Evolutionary conservation across 495 filamentous ascomycete species (phyloP).

Genomic region (Aspergillus ellipticus): DNA sequence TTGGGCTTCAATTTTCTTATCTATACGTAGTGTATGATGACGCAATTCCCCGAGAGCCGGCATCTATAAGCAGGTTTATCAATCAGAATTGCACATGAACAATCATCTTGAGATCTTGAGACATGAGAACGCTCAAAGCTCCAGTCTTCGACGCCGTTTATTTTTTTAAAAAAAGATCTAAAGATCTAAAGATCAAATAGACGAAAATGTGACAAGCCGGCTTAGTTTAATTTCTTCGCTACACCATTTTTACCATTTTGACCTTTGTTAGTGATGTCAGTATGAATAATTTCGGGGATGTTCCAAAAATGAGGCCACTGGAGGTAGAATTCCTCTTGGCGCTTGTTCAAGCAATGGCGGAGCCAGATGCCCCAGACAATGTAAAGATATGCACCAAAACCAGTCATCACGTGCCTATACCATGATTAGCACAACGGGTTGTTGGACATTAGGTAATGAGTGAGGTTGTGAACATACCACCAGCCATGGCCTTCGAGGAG

Average conservation of each 20-base stretch:
- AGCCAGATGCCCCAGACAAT: conserved; percentile 87
- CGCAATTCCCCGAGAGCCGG: background rate
- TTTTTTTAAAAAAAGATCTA: background rate
- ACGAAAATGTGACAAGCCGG: conserved; percentile 7
- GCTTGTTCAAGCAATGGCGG: conserved; percentile 71
- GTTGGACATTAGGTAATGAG: background rate
- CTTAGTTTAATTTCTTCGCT: conserved; percentile 42
- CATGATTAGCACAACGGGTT: no score
- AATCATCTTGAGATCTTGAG: background rate
- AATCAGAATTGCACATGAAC: background rate
- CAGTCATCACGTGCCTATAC: conserved; percentile 62
- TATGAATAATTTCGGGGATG: conserved; percentile 62
- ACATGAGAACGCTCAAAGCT: background rate
- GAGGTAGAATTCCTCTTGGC: conserved; percentile 71
- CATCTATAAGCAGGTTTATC: conserved; percentile 6
- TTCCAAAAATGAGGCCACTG: conserved; percentile 65
- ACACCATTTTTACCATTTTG: conserved; percentile 25
- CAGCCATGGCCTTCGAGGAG: conserved; percentile 92
- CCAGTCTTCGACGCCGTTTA: conserved; percentile 27
- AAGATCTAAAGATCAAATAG: conserved; percentile 7
- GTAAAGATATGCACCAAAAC: conserved; percentile 72
- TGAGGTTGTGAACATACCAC: conserved; percentile 64
- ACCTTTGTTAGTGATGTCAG: conserved; percentile 16
- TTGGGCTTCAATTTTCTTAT: background rate
- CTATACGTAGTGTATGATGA: background rate